Evolutionary conservation across 108 stramenopile genomes (phyloP).

Genomic region (Cyclotella atomus): DNA sequence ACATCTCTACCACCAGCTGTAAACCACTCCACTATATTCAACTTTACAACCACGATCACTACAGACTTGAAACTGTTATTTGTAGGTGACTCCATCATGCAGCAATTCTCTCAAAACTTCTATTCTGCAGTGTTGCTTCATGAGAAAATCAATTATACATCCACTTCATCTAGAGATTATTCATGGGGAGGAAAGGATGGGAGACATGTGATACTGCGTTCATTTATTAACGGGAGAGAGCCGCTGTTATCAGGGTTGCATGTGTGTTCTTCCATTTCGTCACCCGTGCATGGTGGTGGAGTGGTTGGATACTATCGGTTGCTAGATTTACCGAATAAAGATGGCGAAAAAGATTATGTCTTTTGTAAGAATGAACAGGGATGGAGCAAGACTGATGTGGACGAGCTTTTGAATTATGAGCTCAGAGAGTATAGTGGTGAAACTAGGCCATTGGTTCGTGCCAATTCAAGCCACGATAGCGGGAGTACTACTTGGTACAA

Average conservation of each 20-base stretch:
- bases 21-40: not conserved
- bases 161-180: not conserved
- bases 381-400: slow-evolving; percentile 9
- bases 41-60: slow-evolving; percentile 17
- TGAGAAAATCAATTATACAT: not conserved
- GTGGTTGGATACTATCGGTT: slow-evolving; percentile 8
- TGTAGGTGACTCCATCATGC: slow-evolving; percentile 28
- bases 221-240: slow-evolving; percentile 4
- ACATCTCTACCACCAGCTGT: slow-evolving; percentile 7
- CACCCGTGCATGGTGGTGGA: not conserved
- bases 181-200: not conserved
- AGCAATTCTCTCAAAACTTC: slow-evolving; percentile 30
- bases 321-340: slow-evolving; percentile 8
- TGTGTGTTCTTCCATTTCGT: slow-evolving; percentile 12
- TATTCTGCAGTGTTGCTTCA: slow-evolving; percentile 17
- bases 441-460: not conserved
- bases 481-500: not conserved
- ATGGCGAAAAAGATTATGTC: not conserved
- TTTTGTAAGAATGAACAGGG: slow-evolving; percentile 19
- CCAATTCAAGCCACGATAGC: slow-evolving; percentile 7
- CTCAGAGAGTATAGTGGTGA: not conserved
- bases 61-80: slow-evolving; percentile 29
- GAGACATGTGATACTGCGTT: slow-evolving; percentile 4
- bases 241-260: slow-evolving; percentile 9
- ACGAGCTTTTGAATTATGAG: not conserved